Evolutionary conservation across 139 green algal species (phyloP).

Genomic region (Micractinium conductrix): DNA sequence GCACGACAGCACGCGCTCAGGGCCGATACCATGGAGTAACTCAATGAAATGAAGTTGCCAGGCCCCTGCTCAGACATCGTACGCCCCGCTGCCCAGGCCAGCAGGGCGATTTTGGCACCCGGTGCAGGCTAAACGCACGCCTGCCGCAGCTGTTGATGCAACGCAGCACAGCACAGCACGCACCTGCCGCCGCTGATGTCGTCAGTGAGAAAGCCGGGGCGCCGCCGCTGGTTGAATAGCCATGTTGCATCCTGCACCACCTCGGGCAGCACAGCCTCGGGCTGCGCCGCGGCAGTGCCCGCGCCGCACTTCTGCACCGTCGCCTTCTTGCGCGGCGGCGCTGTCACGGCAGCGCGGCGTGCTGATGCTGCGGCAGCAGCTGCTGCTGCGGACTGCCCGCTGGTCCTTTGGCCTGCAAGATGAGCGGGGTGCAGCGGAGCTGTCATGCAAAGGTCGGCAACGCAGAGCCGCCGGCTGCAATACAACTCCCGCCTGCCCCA

Average conservation of each 20-base stretch:
- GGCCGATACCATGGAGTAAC: no score
- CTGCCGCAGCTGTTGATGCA: no score
- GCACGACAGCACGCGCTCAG: no score
- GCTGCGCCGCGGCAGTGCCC: neutral
- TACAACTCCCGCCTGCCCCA: neutral
- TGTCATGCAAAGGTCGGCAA: no score
- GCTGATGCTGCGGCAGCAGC: neutral
- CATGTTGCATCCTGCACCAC: conserved; percentile 1
- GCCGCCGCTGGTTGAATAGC: neutral
- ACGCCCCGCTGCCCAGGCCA: no score
- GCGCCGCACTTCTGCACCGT: no score
- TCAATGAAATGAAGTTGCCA: no score
- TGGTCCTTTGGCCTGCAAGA: neutral
- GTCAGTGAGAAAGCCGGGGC: neutral
- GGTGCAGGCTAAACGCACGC: no score
- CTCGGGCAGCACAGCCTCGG: neutral
- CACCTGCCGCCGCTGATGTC: conserved; percentile 50
- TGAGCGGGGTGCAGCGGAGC: neutral
- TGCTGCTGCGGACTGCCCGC: neutral
- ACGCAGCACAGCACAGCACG: no score
- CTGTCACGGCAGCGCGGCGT: neutral
- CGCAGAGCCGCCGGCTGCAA: no score
- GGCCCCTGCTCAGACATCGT: no score
- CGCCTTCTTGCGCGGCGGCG: neutral
- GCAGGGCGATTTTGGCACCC: no score